Conservation (phyloP, 2,329 filamentous ascomycete species). For the Fusarium cyanostomum region DNA sequence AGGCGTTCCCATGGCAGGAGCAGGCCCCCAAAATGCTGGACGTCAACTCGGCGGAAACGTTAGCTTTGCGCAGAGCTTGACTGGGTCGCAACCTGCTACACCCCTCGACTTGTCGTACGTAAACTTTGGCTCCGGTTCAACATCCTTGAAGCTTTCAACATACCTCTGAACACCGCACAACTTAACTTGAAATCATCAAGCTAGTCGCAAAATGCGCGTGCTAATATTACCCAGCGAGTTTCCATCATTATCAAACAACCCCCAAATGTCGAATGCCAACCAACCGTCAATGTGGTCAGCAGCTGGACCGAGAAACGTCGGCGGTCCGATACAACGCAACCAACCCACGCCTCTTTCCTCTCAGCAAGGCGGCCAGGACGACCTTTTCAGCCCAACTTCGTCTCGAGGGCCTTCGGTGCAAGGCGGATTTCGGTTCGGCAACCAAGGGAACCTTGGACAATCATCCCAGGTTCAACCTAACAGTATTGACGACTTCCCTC, state of each 20-base stretch:
- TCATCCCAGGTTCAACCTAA: constrained; percentile 59
- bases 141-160: background rate
- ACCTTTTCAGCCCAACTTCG: constrained; percentile 55
- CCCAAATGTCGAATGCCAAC: constrained; percentile 60
- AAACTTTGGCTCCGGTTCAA: constrained; percentile 13
- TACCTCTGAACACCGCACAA: background rate
- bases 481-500: constrained; percentile 69
- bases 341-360: constrained; percentile 60
- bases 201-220: background rate
- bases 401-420: constrained; percentile 53
- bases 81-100: constrained; percentile 69
- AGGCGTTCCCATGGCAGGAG: constrained; percentile 68
- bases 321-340: constrained; percentile 60
- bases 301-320: constrained; percentile 58
- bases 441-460: constrained; percentile 54
- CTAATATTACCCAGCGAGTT: constrained; percentile 66
- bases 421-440: constrained; percentile 64
- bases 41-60: constrained; percentile 67
- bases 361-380: constrained; percentile 62
- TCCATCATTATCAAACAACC: constrained; percentile 70
- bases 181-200: background rate
- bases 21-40: constrained; percentile 61
- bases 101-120: constrained; percentile 73
- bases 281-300: constrained; percentile 66
- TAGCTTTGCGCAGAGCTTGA: constrained; percentile 73